phyloP scores from a whole-genome alignment of 441 rosid genomes.

The Adansonia rubrostipa region DNA sequence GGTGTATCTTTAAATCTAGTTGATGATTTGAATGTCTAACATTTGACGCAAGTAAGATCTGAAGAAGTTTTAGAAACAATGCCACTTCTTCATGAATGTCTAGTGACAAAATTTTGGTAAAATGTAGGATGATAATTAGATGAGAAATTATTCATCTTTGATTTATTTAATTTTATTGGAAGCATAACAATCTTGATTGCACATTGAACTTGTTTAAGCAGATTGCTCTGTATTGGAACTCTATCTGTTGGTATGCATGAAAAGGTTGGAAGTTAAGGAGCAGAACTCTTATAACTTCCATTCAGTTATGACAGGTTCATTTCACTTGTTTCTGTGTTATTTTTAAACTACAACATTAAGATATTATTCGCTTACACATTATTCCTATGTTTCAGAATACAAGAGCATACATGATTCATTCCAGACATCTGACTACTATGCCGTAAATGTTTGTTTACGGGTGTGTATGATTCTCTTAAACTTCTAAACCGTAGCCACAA shows the following conservation, averaged over 20 bases:
- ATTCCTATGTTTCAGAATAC: slow-evolving; percentile 66
- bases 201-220: slow-evolving; percentile 38
- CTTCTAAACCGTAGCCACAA: slow-evolving; percentile 23
- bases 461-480: slow-evolving; percentile 46
- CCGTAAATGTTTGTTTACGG: slow-evolving; percentile 71
- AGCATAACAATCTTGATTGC: neutral
- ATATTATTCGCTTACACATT: slow-evolving; percentile 12
- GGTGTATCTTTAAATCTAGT: neutral
- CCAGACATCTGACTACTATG: slow-evolving; percentile 77
- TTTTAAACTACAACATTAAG: neutral
- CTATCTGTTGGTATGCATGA: slow-evolving; percentile 86
- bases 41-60: neutral
- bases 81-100: neutral
- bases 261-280: slow-evolving; percentile 85
- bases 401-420: slow-evolving; percentile 76
- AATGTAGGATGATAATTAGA: slow-evolving; percentile 1
- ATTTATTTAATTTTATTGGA: slow-evolving; percentile 13
- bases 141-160: slow-evolving; percentile 18
- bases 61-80: neutral
- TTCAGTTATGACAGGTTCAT: slow-evolving; percentile 84
- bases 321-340: slow-evolving; percentile 23
- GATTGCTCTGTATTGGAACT: slow-evolving; percentile 95
- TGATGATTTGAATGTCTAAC: slow-evolving; percentile 12
- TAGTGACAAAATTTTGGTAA: neutral
- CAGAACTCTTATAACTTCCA: slow-evolving; percentile 81